Conservation (phyloP, 331 rosid genomes). For the Arachis monticola region DNA sequence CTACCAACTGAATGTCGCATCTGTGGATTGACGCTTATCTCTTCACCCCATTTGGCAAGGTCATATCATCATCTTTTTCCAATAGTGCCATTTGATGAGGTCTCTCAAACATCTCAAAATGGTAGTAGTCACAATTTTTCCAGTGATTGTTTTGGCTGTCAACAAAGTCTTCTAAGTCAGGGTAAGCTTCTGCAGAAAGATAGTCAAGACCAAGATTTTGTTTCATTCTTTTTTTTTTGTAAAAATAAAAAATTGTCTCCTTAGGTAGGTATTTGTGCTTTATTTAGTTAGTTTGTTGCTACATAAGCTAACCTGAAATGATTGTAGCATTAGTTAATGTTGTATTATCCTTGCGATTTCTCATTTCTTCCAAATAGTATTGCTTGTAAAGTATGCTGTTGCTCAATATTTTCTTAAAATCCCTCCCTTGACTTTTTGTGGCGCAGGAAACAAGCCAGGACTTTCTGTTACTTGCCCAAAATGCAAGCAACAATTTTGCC, state of each 20-base stretch:
- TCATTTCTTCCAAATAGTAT: conserved; percentile 31
- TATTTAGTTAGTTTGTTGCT: conserved; percentile 8
- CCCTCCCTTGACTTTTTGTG: conserved; percentile 30
- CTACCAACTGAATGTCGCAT: conserved; percentile 93
- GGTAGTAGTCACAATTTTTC: conserved; percentile 50
- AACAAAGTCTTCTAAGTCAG: conserved; percentile 61
- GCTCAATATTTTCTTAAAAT: conserved; percentile 1
- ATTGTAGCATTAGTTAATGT: conserved; percentile 2
- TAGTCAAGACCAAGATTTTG: conserved; percentile 18
- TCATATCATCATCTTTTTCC: conserved; percentile 98
- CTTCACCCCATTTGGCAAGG: conserved; percentile 98
- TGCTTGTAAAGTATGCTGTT: conserved; percentile 29
- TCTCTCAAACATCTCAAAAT: conserved; percentile 54
- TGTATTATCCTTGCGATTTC: conserved; percentile 6
- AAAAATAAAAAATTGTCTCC: conserved; percentile 16
- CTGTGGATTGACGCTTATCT: conserved; percentile 96
- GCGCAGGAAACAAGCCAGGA: conserved; percentile 75
- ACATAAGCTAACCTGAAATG: conserved; percentile 13
- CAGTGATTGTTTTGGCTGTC: conserved; percentile 88
- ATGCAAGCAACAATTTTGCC: conserved; percentile 88
- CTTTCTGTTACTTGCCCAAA: conserved; percentile 73
- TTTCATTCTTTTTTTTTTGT: not conserved
- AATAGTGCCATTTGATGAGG: conserved; percentile 84
- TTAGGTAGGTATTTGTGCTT: conserved; percentile 26
- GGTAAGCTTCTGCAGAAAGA: conserved; percentile 56